These are phyloP conservation scores for Amanita pseudoporphyria DNA, from an alignment of 768 basidiomycete species.

Conservation along the genomic window DNA sequence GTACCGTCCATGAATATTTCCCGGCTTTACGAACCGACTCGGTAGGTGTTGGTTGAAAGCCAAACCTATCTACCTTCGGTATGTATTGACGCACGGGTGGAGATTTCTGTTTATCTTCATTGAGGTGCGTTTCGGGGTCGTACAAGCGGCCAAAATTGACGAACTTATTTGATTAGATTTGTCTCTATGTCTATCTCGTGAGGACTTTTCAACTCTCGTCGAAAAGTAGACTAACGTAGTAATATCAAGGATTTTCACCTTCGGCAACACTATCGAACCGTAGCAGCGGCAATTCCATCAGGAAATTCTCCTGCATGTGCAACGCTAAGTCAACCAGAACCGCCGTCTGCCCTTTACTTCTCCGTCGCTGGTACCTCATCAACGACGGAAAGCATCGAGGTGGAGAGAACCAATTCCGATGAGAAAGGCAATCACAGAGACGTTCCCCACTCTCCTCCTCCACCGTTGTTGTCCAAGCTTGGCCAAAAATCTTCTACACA, in stretches of 20 bases:
- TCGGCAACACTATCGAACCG: background rate
- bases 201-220: background rate
- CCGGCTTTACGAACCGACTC: background rate
- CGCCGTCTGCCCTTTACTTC: background rate
- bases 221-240: background rate
- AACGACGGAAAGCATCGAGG: background rate
- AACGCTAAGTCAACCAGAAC: background rate
- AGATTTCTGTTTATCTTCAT: conserved; percentile 10
- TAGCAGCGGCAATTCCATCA: background rate
- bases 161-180: background rate
- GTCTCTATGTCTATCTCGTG: conserved; percentile 2
- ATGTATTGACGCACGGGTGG: conserved; percentile 10
- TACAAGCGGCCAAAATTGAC: background rate
- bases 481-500: background rate
- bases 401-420: background rate
- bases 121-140: conserved; percentile 15
- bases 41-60: conserved; percentile 9
- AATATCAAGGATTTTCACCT: background rate
- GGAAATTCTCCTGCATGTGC: background rate
- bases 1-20: background rate
- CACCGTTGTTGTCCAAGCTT: background rate
- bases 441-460: background rate
- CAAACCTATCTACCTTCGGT: conserved; percentile 8
- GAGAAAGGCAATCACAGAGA: background rate
- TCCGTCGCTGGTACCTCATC: background rate